These are phyloP conservation scores for Dipteronia sinensis DNA, from an alignment of 345 rosid species.

Conservation along the genomic window DNA sequence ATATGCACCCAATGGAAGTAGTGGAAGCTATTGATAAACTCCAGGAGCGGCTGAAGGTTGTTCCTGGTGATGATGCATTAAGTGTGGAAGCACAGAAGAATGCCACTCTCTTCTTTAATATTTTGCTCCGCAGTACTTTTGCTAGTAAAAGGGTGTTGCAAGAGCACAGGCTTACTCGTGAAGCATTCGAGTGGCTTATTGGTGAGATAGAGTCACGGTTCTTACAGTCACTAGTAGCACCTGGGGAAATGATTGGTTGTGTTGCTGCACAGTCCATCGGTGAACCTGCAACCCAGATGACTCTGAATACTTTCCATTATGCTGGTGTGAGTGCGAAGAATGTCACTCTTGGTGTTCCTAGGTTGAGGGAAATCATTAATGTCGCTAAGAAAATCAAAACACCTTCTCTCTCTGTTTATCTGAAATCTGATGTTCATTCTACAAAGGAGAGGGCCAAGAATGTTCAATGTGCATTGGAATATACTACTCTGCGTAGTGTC, in stretches of 20 bases:
- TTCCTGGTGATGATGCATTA: slow-evolving; percentile 85
- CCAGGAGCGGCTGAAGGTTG: slow-evolving; percentile 93
- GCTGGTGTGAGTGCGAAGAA: slow-evolving; percentile 99
- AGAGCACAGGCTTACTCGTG: slow-evolving; percentile 93
- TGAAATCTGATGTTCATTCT: slow-evolving; percentile 68
- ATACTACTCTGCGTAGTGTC: slow-evolving; percentile 94
- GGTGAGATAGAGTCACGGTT: slow-evolving; percentile 97
- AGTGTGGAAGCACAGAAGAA: slow-evolving; percentile 99
- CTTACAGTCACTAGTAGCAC: slow-evolving; percentile 87
- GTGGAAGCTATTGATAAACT: slow-evolving; percentile 96
- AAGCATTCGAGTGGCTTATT: slow-evolving; percentile 97
- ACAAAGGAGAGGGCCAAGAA: slow-evolving; percentile 94
- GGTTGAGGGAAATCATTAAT: slow-evolving; percentile 93
- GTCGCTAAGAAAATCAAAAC: slow-evolving; percentile 96
- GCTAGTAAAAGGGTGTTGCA: slow-evolving; percentile 96
- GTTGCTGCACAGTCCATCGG: slow-evolving; percentile 99
- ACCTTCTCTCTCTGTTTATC: slow-evolving; percentile 85
- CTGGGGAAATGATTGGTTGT: slow-evolving; percentile 99
- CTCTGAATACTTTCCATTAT: slow-evolving; percentile 94
- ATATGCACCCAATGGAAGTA: slow-evolving; percentile 94
- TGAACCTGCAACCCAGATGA: slow-evolving; percentile 99
- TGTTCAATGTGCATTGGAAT: slow-evolving; percentile 96
- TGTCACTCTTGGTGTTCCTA: slow-evolving; percentile 96
- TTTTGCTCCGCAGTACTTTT: slow-evolving; percentile 93
- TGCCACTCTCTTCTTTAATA: slow-evolving; percentile 93